phyloP scores from a whole-genome alignment of 2,329 filamentous ascomycete genomes.

The Aphanocladium album region DNA sequence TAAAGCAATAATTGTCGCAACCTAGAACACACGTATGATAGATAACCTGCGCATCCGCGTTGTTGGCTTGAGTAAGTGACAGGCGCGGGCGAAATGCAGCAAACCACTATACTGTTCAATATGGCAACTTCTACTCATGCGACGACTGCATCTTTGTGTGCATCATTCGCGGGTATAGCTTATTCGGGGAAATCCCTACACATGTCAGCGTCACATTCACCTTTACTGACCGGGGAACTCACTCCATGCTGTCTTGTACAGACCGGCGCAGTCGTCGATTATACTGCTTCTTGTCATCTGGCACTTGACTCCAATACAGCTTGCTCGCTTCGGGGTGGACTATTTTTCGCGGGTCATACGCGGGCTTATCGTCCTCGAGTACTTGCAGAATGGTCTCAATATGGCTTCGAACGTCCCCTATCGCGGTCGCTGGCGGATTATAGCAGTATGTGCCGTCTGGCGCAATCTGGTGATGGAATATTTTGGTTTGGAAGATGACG shows the following conservation, averaged over 20 bases:
- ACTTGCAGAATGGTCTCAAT: slow-evolving; percentile 76
- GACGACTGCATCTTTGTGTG: not conserved
- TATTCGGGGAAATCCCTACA: slow-evolving; percentile 31
- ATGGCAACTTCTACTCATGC: not conserved
- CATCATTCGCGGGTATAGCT: not conserved
- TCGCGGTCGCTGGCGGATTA: slow-evolving; percentile 52
- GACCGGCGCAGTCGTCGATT: slow-evolving; percentile 74
- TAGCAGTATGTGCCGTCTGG: slow-evolving; percentile 80
- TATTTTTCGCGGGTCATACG: slow-evolving; percentile 83
- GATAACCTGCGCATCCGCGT: not conserved
- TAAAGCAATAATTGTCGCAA: not conserved
- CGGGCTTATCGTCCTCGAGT: slow-evolving; percentile 81
- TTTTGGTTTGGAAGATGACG: slow-evolving; percentile 69
- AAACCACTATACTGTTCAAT: not conserved
- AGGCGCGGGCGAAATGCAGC: not conserved
- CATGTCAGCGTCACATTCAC: not conserved
- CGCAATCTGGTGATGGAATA: slow-evolving; percentile 87
- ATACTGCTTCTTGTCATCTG: slow-evolving; percentile 76
- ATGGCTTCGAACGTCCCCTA: slow-evolving; percentile 76
- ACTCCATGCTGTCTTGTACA: slow-evolving; percentile 65
- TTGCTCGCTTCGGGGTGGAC: slow-evolving; percentile 83
- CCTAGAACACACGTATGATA: not conserved
- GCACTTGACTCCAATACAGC: slow-evolving; percentile 73
- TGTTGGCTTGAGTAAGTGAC: not conserved
- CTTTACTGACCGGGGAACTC: slow-evolving; percentile 23